Evolutionary conservation across 306 rosid genomes (phyloP).

Genomic region (Luffa acutangula): DNA sequence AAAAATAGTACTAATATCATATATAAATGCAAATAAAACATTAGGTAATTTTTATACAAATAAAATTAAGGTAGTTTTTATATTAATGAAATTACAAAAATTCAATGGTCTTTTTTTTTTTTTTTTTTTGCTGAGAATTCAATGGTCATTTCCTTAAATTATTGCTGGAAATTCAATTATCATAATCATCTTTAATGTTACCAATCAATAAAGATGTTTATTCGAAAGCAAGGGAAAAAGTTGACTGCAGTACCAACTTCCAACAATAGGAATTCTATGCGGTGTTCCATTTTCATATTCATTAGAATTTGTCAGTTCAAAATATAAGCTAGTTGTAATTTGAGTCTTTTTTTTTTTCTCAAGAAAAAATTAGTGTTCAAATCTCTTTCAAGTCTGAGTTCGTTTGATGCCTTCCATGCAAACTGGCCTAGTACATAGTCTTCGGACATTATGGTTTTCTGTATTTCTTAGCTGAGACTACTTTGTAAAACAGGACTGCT

Average conservation of each 20-base stretch:
- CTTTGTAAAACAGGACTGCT: slow-evolving; percentile 43
- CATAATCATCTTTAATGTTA: background rate
- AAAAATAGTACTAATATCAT: background rate
- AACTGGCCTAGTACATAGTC: background rate
- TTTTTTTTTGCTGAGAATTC: background rate
- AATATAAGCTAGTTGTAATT: background rate
- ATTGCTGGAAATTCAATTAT: background rate
- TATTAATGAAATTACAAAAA: background rate
- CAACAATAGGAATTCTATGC: background rate
- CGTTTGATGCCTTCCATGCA: background rate
- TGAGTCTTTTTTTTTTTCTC: background rate
- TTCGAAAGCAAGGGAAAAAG: background rate
- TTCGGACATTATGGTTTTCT: background rate
- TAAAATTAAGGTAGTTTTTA: background rate
- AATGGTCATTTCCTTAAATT: background rate
- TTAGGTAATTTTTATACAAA: background rate
- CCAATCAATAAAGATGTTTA: background rate
- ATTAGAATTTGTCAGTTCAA: background rate
- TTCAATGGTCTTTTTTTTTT: background rate
- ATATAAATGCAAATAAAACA: background rate
- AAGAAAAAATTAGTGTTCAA: background rate
- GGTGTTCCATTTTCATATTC: background rate
- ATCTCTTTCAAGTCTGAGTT: background rate
- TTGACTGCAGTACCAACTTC: background rate
- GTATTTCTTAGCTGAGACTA: background rate